Evolutionary conservation across 2,329 filamentous ascomycete species (phyloP), one percentile per base, ranked within the genome.

Genomic region (Alternaria dauci): DNA sequence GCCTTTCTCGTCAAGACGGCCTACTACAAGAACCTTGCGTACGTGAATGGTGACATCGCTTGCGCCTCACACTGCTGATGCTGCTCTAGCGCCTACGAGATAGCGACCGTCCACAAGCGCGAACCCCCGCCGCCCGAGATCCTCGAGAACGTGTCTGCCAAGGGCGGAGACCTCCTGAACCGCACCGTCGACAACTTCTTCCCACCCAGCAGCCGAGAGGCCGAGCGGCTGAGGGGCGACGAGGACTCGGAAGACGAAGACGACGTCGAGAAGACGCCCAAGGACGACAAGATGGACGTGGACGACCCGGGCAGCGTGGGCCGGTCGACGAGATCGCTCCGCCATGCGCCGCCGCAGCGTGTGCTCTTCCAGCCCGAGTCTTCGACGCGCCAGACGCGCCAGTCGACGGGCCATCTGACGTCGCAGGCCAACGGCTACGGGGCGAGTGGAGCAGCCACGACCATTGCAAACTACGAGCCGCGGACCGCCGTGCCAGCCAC

Each of bases 51-150:
- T 52, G 41, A 52, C 44, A 18, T 28, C 25, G 26, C n/a, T n/a
- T 28, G 42, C 32, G n/a, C 12, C 41, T 44, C 34, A 47, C 62
- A 51, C n/a, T 26, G 51, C 54, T 62, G 38, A 62, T 42, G 41
- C 30, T 51, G 20, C 14, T 42, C 11, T 54, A 84, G 82, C 12
- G 93, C 93, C 2, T 97, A 91, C 79, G 93, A 96, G 79, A 95
- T 96, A 72, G 87, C 87, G 47, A 90, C 88, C 11, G 81, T 93
- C 42, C 91, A 94, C 80, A 86, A 89, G 55, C 89, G 91, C 78
- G 91, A 93, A 63, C 93, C 93, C 0, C 93, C 93, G 16, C 92
- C 93, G 6, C 93, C 91, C 69, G 92, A 96, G 71, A 96, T 96
- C 48, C 83, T 97, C 34, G 93, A 97, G 78, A 89, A 93, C 59